Conservation (phyloP, 2,329 filamentous ascomycete genomes). For the Calycina herbarum region DNA sequence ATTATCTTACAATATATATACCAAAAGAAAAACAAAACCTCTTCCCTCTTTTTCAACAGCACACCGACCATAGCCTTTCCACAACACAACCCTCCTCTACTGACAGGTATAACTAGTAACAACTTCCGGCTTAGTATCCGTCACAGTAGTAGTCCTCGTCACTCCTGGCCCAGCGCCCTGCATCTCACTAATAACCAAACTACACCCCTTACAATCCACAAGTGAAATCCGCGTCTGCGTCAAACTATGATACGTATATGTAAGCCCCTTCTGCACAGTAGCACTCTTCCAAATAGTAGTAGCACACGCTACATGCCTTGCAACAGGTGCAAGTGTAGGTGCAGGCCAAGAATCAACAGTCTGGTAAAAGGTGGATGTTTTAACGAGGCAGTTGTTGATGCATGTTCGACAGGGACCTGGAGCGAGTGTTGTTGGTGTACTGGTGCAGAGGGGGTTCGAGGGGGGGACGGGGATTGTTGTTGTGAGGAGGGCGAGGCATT, state of each 20-base stretch:
- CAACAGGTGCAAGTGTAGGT: conserved; percentile 7
- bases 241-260: conserved; percentile 16
- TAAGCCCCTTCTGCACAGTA: conserved; percentile 11
- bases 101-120: conserved; percentile 17
- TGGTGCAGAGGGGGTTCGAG: conserved; percentile 42
- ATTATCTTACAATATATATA: background rate
- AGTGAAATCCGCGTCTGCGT: conserved; percentile 16
- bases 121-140: conserved; percentile 6
- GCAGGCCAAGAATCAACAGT: conserved; percentile 8
- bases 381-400: conserved; percentile 31
- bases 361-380: conserved; percentile 13
- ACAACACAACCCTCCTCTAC: background rate
- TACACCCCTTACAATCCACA: conserved; percentile 21
- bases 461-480: conserved; percentile 42
- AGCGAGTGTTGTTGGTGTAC: conserved; percentile 36
- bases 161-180: conserved; percentile 18
- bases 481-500: conserved; percentile 25
- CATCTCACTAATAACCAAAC: conserved; percentile 14
- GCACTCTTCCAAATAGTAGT: conserved; percentile 13
- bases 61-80: background rate
- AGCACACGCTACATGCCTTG: conserved; percentile 7
- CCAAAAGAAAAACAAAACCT: background rate
- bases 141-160: conserved; percentile 19
- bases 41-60: background rate
- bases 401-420: conserved; percentile 33